Evolutionary conservation across 2,329 filamentous ascomycete species (phyloP).

Genomic region (Aspergillus phoenicis): DNA sequence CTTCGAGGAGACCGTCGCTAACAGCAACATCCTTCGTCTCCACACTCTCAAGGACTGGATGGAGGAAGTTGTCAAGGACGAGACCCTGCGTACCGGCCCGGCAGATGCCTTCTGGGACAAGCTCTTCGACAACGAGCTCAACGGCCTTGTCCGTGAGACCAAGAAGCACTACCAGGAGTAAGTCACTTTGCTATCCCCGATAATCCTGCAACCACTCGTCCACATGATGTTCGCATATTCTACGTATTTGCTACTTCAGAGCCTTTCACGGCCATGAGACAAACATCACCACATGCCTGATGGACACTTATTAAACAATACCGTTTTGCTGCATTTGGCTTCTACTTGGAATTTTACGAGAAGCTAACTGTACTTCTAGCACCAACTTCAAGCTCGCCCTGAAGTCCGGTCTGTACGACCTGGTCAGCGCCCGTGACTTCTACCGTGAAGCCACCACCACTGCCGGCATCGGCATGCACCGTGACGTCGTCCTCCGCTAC

Average conservation of each 20-base stretch:
- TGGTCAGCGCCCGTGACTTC: conserved; percentile 83
- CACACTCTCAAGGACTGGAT: conserved; percentile 87
- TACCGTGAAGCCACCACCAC: conserved; percentile 82
- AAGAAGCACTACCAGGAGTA: conserved; percentile 73
- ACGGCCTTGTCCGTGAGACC: conserved; percentile 76
- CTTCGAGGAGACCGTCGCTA: conserved; percentile 93
- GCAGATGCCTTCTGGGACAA: conserved; percentile 80
- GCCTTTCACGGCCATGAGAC: conserved; percentile 92
- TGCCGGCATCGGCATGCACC: conserved; percentile 83
- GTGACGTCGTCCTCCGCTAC: conserved; percentile 75
- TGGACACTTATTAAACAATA: background rate
- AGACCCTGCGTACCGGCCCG: conserved; percentile 74
- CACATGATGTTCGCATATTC: conserved; percentile 25
- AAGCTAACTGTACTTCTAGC: conserved; percentile 33
- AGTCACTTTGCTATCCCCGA: conserved; percentile 26
- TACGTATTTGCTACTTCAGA: conserved; percentile 99
- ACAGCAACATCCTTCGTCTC: conserved; percentile 84
- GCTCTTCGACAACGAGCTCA: conserved; percentile 92
- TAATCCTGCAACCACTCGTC: background rate
- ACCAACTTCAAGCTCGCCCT: conserved; percentile 86
- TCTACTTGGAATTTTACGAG: background rate
- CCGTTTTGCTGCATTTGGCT: background rate
- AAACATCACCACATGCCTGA: conserved; percentile 55
- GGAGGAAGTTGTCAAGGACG: conserved; percentile 76
- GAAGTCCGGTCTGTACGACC: conserved; percentile 85